phyloP scores from a whole-genome alignment of 1,284 basidiomycete species.

The Porogramme epimiltina region DNA sequence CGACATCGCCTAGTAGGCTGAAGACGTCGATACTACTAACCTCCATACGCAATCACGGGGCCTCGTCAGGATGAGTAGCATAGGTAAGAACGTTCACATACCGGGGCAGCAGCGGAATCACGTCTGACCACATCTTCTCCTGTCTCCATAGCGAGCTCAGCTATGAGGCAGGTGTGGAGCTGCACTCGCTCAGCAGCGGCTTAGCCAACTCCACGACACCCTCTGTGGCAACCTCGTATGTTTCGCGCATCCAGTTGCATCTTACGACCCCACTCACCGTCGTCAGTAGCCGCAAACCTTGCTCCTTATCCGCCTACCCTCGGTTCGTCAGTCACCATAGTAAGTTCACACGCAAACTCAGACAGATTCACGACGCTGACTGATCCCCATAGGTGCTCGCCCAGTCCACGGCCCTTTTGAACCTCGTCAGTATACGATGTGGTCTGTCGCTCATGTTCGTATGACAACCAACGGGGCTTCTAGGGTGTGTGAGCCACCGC shows the following conservation, averaged over 20 bases:
- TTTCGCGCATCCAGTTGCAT: constrained; percentile 15
- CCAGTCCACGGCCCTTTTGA: too few species aligned
- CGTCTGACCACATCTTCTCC: constrained; percentile 82
- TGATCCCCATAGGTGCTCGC: too few species aligned
- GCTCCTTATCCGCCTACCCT: constrained; percentile 62
- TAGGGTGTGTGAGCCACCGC: too few species aligned
- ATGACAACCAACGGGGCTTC: too few species aligned
- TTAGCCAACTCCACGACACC: constrained; percentile 92
- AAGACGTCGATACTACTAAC: too few species aligned
- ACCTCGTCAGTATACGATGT: too few species aligned
- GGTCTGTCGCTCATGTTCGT: too few species aligned
- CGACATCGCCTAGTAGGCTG: too few species aligned
- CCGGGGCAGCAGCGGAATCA: constrained; percentile 79
- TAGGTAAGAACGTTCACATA: constrained; percentile 61
- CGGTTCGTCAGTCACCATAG: too few species aligned
- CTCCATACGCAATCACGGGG: constrained; percentile 58
- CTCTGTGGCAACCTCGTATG: constrained; percentile 82
- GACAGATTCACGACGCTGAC: too few species aligned
- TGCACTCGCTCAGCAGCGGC: constrained; percentile 78
- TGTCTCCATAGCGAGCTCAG: constrained; percentile 88
- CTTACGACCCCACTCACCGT: background rate
- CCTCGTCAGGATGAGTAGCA: constrained; percentile 71
- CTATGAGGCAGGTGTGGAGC: constrained; percentile 87
- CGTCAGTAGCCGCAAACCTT: constrained; percentile 53
- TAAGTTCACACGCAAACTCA: too few species aligned